These are phyloP conservation scores for Clavispora santaluciae DNA, from an alignment of 805 yeast species.

Conservation along the genomic window DNA sequence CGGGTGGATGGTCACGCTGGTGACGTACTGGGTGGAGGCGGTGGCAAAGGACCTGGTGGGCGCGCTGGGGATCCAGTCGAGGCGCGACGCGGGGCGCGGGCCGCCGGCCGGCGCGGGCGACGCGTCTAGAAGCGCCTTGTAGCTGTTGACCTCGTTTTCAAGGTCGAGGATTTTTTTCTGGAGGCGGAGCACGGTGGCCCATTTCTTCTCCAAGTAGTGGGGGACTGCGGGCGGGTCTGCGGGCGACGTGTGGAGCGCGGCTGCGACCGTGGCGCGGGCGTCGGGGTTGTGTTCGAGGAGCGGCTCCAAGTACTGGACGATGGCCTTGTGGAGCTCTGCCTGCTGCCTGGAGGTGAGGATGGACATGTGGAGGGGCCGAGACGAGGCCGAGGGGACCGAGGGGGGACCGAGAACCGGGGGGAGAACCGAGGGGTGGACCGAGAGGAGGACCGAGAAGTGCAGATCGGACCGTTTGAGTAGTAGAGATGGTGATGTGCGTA, in stretches of 20 bases:
- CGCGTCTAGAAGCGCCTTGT: slow-evolving; percentile 43
- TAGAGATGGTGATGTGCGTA: neutral
- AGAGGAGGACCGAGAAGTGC: too few relatives aligned
- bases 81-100: slow-evolving; percentile 16
- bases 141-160: slow-evolving; percentile 51
- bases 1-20: slow-evolving; percentile 70
- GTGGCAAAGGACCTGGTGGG: slow-evolving; percentile 44
- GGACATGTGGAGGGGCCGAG: too few relatives aligned
- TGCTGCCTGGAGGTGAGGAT: slow-evolving; percentile 41
- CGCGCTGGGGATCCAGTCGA: slow-evolving; percentile 61
- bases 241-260: slow-evolving; percentile 9
- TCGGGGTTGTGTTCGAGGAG: slow-evolving; percentile 15
- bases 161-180: slow-evolving; percentile 70
- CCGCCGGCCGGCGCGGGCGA: neutral
- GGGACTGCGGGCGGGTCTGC: slow-evolving; percentile 27
- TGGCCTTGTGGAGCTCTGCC: slow-evolving; percentile 43
- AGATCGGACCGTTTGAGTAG: too few relatives aligned
- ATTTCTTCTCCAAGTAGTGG: slow-evolving; percentile 64
- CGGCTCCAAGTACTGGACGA: slow-evolving; percentile 45
- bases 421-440: too few relatives aligned
- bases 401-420: too few relatives aligned
- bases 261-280: neutral
- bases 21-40: slow-evolving; percentile 53
- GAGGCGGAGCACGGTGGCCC: slow-evolving; percentile 79
- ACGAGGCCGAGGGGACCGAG: too few relatives aligned